These are phyloP conservation scores for Carex scoparia DNA, from an alignment of 176 grass and related monocot species.

Conservation along the genomic window DNA sequence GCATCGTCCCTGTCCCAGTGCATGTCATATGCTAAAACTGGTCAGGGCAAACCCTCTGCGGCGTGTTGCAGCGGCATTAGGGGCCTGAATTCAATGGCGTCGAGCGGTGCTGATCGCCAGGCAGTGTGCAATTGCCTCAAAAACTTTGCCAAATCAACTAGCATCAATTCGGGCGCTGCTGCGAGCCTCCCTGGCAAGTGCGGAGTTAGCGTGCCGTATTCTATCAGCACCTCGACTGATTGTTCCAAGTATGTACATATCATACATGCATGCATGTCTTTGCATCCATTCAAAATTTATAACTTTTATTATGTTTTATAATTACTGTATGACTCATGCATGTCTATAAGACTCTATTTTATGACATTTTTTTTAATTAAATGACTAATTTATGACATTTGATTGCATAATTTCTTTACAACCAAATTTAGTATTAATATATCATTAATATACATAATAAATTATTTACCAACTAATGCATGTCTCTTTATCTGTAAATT, in stretches of 20 bases:
- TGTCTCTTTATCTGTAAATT: background rate
- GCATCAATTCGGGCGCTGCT: conserved; percentile 27
- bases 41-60: background rate
- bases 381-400: no score
- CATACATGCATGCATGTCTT: no score
- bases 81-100: background rate
- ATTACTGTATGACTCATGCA: no score
- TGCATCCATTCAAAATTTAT: no score
- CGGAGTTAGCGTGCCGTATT: conserved; percentile 38
- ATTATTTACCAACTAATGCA: background rate
- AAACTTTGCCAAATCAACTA: background rate
- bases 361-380: no score
- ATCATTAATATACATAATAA: background rate
- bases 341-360: no score
- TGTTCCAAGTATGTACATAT: no score
- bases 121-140: conserved; percentile 49
- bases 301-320: no score
- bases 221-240: conserved; percentile 48
- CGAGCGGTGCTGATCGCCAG: conserved; percentile 19
- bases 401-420: no score
- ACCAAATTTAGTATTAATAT: background rate
- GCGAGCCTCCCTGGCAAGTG: conserved; percentile 46
- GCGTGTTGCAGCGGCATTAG: conserved; percentile 14
- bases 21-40: conserved; percentile 17
- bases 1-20: conserved; percentile 1